Conservation (phyloP, 305 asterid genomes). For the Caryopteris hybrid region DNA sequence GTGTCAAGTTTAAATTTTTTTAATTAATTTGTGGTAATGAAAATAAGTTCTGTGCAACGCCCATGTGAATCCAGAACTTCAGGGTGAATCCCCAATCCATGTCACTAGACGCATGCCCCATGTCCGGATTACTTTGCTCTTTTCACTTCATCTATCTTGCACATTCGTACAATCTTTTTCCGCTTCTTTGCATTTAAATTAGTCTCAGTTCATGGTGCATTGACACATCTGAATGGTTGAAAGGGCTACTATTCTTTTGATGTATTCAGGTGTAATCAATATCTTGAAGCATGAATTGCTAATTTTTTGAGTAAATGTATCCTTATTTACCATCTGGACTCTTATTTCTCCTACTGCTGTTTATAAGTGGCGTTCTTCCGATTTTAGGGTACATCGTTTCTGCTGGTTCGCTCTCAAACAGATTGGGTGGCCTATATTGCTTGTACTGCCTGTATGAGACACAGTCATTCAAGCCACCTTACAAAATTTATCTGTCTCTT, state of each 20-base stretch:
- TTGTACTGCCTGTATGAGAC: conserved; percentile 72
- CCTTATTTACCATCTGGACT: not conserved
- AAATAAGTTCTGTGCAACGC: not conserved
- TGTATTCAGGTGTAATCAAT: not conserved
- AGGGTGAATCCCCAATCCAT: not conserved
- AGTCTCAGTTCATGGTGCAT: not conserved
- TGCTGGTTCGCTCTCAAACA: conserved; percentile 43
- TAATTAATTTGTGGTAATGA: not conserved
- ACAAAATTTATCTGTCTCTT: conserved; percentile 71
- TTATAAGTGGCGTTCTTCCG: not conserved
- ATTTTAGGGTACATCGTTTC: conserved; percentile 61
- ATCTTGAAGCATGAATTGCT: conserved; percentile 8
- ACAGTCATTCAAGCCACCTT: conserved; percentile 86
- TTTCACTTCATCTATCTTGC: not conserved
- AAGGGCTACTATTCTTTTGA: not conserved
- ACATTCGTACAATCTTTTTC: not conserved
- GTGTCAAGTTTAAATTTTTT: not conserved
- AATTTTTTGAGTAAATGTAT: not conserved
- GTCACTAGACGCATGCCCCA: not conserved
- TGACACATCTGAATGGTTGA: not conserved
- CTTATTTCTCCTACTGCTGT: not conserved
- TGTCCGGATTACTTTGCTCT: not conserved
- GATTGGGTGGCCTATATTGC: conserved; percentile 83
- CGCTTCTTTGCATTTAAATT: not conserved
- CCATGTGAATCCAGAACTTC: not conserved